Conservation (phyloP, 495 filamentous ascomycete genomes). For the Penicillium nucicola region DNA sequence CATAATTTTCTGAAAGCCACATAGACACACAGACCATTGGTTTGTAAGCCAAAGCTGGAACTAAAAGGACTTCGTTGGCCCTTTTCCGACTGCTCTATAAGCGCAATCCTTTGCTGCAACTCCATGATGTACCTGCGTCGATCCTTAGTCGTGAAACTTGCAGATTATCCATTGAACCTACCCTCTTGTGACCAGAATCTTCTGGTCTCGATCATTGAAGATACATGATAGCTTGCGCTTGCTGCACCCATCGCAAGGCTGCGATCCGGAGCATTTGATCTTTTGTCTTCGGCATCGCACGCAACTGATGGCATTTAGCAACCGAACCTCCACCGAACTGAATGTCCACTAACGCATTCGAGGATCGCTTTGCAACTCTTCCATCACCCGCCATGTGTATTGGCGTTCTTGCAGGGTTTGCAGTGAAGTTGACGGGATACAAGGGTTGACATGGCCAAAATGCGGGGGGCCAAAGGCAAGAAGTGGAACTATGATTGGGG, state of each 20-base stretch:
- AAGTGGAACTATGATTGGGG: neutral
- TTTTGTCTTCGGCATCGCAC: conserved; percentile 45
- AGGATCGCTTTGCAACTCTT: conserved; percentile 34
- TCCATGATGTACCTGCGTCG: conserved; percentile 33
- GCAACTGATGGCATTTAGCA: conserved; percentile 24
- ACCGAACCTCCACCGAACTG: neutral
- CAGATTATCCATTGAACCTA: conserved; percentile 6
- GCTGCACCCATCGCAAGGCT: conserved; percentile 41
- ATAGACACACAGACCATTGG: neutral
- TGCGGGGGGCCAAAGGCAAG: neutral
- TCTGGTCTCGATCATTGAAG: conserved; percentile 41
- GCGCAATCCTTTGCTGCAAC: conserved; percentile 32
- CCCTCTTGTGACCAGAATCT: conserved; percentile 41
- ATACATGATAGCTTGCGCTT: conserved; percentile 40
- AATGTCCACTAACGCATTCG: conserved; percentile 34
- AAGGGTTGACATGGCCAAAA: neutral
- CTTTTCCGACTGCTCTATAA: conserved; percentile 20
- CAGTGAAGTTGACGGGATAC: neutral
- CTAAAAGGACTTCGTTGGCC: conserved; percentile 11
- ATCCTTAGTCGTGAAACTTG: neutral
- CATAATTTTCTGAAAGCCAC: neutral
- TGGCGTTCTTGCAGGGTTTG: too few species aligned
- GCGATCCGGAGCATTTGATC: conserved; percentile 42
- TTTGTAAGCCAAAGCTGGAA: conserved; percentile 5
- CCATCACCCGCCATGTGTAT: conserved; percentile 17